Conservation (phyloP, 208 protist species). For the Zelonia costaricensis region DNA sequence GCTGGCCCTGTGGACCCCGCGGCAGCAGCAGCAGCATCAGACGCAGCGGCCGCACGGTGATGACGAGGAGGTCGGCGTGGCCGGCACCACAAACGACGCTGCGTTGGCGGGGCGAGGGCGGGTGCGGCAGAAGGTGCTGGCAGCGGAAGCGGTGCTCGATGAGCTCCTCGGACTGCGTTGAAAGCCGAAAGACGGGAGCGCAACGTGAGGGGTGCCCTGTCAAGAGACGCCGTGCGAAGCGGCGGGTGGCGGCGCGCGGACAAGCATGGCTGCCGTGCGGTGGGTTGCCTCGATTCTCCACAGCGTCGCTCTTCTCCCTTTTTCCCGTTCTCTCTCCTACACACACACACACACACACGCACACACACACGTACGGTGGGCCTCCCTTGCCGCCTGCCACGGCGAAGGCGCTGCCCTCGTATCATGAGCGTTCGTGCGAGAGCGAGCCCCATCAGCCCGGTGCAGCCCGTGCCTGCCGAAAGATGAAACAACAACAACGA, state of each 20-base stretch:
- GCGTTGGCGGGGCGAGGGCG: too few relatives aligned
- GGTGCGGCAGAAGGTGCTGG: background rate
- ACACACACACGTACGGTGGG: background rate
- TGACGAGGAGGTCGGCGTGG: background rate
- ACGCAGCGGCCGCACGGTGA: too few relatives aligned
- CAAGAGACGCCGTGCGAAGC: background rate
- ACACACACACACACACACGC: constrained; percentile 7
- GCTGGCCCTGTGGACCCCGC: constrained; percentile 9
- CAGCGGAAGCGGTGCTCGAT: constrained; percentile 21
- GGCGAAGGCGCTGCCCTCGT: too few relatives aligned
- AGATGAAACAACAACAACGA: too few relatives aligned
- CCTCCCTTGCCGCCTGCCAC: too few relatives aligned
- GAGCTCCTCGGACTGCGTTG: constrained; percentile 28
- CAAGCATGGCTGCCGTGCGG: too few relatives aligned
- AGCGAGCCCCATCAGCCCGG: too few relatives aligned
- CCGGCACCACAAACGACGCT: background rate
- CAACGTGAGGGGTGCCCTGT: background rate
- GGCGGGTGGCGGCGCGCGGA: background rate
- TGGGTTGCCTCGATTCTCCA: background rate
- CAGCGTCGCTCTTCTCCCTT: background rate
- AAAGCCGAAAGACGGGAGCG: background rate
- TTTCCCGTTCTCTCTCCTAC: background rate
- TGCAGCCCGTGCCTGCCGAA: too few relatives aligned
- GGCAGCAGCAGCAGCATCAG: background rate
- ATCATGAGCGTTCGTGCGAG: too few relatives aligned